A percentile compares a stretch with the other conserved stretches of the same genome.
Evolutionary conservation across 2,329 filamentous ascomycete genomes (phyloP).

Genomic region (Pyrenophora seminiperda): DNA sequence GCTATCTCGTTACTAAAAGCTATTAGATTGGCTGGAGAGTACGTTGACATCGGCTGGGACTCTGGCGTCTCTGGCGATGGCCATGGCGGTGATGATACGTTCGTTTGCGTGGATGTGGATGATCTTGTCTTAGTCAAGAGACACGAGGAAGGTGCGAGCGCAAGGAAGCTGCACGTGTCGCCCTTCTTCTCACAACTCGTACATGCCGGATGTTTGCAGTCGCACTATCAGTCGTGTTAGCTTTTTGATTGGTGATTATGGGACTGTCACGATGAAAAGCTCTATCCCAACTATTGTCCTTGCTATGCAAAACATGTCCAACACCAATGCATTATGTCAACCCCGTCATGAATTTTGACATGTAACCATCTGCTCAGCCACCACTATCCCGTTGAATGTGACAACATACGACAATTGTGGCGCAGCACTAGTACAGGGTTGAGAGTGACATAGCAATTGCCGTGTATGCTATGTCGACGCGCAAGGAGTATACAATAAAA

Average conservation of each 20-base stretch:
- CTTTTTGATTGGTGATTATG: background rate
- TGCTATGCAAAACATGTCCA: too few species aligned
- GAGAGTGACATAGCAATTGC: background rate
- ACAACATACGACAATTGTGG: background rate
- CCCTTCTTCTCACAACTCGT: conserved; percentile 41
- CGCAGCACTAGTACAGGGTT: background rate
- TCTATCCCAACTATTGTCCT: too few species aligned
- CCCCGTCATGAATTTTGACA: background rate
- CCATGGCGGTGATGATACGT: conserved; percentile 5
- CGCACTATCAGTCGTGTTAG: conserved; percentile 38
- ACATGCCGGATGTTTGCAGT: conserved; percentile 40
- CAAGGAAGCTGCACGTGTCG: conserved; percentile 41
- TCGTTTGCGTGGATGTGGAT: conserved; percentile 8
- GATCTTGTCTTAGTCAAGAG: conserved; percentile 25
- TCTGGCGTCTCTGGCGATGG: conserved; percentile 7
- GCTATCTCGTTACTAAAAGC: conserved; percentile 13
- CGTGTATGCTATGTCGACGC: background rate
- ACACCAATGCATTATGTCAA: conserved; percentile 33
- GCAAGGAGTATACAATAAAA: background rate
- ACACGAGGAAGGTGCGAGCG: conserved; percentile 39
- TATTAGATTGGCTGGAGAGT: conserved; percentile 8
- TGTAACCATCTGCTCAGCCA: too few species aligned
- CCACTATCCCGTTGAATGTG: too few species aligned
- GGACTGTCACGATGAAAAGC: background rate
- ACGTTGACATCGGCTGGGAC: background rate